Base-by-base conservation (phyloP, 2,329 filamentous ascomycete species). In the Gremmenia infestans region DNA sequence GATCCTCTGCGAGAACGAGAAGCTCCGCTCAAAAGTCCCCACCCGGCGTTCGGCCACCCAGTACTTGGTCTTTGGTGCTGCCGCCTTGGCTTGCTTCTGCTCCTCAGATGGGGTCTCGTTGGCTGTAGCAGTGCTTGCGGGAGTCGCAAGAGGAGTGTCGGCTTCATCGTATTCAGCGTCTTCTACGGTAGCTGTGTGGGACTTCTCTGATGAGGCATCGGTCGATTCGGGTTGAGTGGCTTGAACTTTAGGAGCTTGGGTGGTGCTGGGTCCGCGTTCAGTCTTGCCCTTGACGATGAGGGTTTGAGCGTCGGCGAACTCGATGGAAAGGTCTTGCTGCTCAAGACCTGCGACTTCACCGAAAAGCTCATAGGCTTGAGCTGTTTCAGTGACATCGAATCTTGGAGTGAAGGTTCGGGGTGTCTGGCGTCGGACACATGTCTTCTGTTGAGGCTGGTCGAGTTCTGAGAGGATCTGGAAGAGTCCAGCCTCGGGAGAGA, bases 281-380 rank as follows among this genome's bases (percentile, higher is more conserved):
- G 60, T 63, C 60, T 62, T 63, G 12, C 89, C 89, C 56, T 81
- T 82, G 70, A 93, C 77, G 62, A 83, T 77, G 42, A 93, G 74
- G 11, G 87, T 91, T 74, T 89, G 86, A 32, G 81, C 78, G 69
- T 92, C 88, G 54, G 82, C 85, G 78, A 91, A 92, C 68, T 92
- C 88, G 69, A 92, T 87, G 67, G 78, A 76, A 66, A 93, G 76
- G 67, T 91, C 78, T 64, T 88, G 81, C 74, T 88, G 87, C 62
- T 80, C 79, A 64, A 91, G 76, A 54, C 89, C 89, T 0, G 88
- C 85, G 7, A 93, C 81, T 73, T 93, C 89, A 65, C 88, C 89
- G 67, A 91, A 83, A 23, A 93, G 85, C 72, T 92, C 85, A 68
- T 90, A 93, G 59, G 76, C 72, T 7, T 82, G 73, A 60, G 81